Percentiles rank a stretch among this genome's conserved stretches.
Evolutionary conservation across 2,329 filamentous ascomycete genomes (phyloP).

Genomic region (Drechmeria coniospora): DNA sequence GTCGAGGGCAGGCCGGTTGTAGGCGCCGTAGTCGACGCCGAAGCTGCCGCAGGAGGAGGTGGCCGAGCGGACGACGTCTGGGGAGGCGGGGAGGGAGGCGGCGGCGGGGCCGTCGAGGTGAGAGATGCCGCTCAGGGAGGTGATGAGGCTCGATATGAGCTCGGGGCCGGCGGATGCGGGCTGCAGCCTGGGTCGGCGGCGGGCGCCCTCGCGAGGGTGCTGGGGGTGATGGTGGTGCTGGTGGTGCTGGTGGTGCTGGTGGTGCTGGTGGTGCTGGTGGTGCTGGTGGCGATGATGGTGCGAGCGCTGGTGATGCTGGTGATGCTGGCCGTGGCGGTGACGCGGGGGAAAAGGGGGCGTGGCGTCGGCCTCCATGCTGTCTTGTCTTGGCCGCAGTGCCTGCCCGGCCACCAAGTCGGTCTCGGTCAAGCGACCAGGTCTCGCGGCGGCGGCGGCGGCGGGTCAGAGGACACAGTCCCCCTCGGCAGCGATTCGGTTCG

Average conservation of each 20-base stretch:
- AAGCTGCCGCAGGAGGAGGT: conserved; percentile 35
- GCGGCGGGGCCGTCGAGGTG: conserved; percentile 48
- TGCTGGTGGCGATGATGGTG: conserved; percentile 1
- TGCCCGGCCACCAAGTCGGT: too few relatives aligned
- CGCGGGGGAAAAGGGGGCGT: conserved; percentile 17
- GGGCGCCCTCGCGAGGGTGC: conserved; percentile 5
- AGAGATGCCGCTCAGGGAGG: conserved; percentile 52
- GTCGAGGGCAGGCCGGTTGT: conserved; percentile 34
- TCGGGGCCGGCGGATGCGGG: conserved; percentile 42
- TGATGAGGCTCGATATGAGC: conserved; percentile 56
- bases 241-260: neutral
- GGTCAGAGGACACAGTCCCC: too few relatives aligned
- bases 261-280: conserved; percentile 2
- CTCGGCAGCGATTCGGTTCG: too few relatives aligned
- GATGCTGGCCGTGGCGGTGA: conserved; percentile 1
- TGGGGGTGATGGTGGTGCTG: conserved; percentile 3
- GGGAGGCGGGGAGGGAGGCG: conserved; percentile 23
- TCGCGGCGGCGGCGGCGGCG: too few relatives aligned
- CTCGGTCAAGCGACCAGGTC: too few relatives aligned
- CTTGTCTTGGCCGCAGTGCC: too few relatives aligned
- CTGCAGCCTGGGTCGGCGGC: conserved; percentile 3
- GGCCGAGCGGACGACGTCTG: conserved; percentile 19
- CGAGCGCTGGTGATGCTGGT: conserved; percentile 1
- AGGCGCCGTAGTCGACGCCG: conserved; percentile 60
- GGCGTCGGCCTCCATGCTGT: conserved; percentile 6